These are phyloP conservation scores for Eustoma russellianum DNA, from an alignment of 257 asterid species.

Conservation along the genomic window DNA sequence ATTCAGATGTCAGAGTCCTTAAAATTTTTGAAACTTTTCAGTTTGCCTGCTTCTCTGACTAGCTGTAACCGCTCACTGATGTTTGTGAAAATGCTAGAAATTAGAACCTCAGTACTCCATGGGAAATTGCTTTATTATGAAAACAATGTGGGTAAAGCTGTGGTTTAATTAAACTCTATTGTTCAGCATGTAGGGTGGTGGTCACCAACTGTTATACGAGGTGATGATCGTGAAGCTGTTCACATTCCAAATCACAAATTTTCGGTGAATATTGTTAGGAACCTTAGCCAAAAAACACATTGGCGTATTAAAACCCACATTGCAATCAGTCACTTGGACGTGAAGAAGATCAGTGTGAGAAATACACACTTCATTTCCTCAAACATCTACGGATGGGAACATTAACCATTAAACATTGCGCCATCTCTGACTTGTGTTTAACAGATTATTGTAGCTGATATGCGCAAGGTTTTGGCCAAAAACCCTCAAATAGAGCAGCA, in stretches of 20 bases:
- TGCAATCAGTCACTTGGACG: constrained; percentile 30
- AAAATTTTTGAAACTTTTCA: neutral
- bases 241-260: constrained; percentile 31
- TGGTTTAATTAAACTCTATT: neutral
- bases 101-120: neutral
- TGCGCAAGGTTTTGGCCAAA: constrained; percentile 33
- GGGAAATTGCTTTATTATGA: neutral
- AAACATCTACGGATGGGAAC: neutral
- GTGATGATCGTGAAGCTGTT: constrained; percentile 34
- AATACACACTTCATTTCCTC: neutral
- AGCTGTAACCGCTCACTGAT: neutral
- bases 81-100: neutral
- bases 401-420: neutral
- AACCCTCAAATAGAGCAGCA: constrained; percentile 32
- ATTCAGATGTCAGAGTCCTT: neutral
- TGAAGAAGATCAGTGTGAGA: constrained; percentile 26
- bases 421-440: neutral
- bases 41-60: neutral
- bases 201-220: constrained; percentile 32
- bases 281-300: constrained; percentile 31
- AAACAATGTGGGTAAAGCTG: neutral
- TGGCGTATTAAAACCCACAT: constrained; percentile 32
- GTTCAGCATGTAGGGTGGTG: constrained; percentile 33
- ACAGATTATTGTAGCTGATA: constrained; percentile 26
- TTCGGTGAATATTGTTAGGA: constrained; percentile 19